phyloP scores from a whole-genome alignment of 805 yeast genomes.

The Danielia reshetovae region DNA sequence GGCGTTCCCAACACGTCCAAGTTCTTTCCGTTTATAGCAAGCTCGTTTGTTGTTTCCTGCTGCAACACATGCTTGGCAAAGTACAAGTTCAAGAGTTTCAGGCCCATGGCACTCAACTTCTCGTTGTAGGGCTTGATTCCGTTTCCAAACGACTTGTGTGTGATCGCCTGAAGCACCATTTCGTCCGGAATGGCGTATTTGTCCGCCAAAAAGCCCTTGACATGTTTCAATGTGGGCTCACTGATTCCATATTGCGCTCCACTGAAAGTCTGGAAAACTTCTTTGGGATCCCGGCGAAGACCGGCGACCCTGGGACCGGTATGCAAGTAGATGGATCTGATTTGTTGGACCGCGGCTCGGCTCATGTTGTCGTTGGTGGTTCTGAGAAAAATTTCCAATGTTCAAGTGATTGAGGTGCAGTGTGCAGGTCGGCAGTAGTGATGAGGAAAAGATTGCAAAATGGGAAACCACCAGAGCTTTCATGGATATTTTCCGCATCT shows the following conservation, averaged over 20 bases:
- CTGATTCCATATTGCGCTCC: constrained; percentile 50
- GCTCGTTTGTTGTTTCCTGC: constrained; percentile 22
- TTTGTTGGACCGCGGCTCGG: not conserved
- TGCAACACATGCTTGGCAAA: constrained; percentile 43
- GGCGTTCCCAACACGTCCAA: constrained; percentile 60
- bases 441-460: constrained; percentile 1
- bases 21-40: constrained; percentile 44
- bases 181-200: constrained; percentile 56
- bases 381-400: constrained; percentile 1
- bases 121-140: constrained; percentile 89
- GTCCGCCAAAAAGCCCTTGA: constrained; percentile 46
- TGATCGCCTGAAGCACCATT: constrained; percentile 70
- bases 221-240: constrained; percentile 44
- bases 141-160: constrained; percentile 94
- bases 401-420: not conserved
- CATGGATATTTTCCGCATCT: constrained; percentile 87
- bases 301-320: constrained; percentile 63
- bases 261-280: constrained; percentile 29
- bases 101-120: constrained; percentile 70
- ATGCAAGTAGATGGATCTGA: constrained; percentile 37
- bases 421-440: constrained; percentile 6
- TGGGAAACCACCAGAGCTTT: not conserved
- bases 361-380: not conserved
- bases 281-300: constrained; percentile 65
- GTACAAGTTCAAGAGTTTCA: constrained; percentile 52